phyloP scores from a whole-genome alignment of 768 basidiomycete genomes.

The Mycena sanguinolenta region DNA sequence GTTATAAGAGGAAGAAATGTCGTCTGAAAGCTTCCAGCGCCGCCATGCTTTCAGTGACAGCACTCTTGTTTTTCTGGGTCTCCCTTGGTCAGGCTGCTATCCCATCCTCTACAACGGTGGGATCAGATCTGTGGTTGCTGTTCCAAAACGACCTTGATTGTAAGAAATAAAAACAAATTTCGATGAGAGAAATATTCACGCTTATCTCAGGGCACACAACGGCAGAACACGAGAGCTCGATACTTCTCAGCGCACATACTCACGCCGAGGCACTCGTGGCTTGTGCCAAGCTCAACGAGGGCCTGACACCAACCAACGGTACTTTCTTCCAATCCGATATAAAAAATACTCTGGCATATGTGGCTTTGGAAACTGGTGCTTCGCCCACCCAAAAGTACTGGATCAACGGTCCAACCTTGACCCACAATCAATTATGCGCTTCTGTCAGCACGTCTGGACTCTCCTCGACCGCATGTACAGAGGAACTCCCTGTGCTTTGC shows the following conservation, averaged over 20 bases:
- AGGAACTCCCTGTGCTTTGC: constrained; percentile 29
- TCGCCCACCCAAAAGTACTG: constrained; percentile 30
- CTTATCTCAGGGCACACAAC: constrained; percentile 26
- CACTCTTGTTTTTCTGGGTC: background rate
- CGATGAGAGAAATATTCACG: background rate
- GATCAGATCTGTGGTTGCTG: constrained; percentile 34
- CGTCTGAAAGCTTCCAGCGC: background rate
- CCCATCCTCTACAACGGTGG: constrained; percentile 14
- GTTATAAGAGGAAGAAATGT: background rate
- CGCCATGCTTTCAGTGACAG: constrained; percentile 19
- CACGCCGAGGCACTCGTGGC: constrained; percentile 22
- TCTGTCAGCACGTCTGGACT: constrained; percentile 23
- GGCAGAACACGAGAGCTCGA: constrained; percentile 24
- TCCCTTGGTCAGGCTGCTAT: background rate
- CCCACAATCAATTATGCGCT: constrained; percentile 15
- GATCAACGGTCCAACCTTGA: constrained; percentile 20
- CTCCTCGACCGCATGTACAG: constrained; percentile 18
- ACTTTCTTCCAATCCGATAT: constrained; percentile 32
- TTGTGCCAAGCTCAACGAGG: constrained; percentile 33
- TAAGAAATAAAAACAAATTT: background rate
- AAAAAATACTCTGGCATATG: constrained; percentile 9
- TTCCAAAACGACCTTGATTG: constrained; percentile 37
- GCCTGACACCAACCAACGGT: constrained; percentile 24
- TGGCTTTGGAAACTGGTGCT: constrained; percentile 22
- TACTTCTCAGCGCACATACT: constrained; percentile 24